Percentiles rank a stretch among this genome's conserved stretches.
These are phyloP conservation scores for Tremella yokohamensis DNA, from an alignment of 768 basidiomycete species.

Conservation along the genomic window DNA sequence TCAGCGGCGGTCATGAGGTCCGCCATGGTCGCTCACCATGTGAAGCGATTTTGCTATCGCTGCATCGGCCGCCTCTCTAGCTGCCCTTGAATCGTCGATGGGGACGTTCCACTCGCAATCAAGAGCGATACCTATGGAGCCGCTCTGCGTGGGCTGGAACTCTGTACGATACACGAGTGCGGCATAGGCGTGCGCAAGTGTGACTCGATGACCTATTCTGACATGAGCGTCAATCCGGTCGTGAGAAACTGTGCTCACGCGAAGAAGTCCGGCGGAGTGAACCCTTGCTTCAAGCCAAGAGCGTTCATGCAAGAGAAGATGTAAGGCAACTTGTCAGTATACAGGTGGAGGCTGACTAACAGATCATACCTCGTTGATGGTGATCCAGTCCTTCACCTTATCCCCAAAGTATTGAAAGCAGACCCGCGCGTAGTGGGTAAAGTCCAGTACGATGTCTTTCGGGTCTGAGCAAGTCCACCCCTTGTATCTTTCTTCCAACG, in stretches of 20 bases:
- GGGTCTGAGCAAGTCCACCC: slow-evolving; percentile 18
- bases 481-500: slow-evolving; percentile 26
- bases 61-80: slow-evolving; percentile 18
- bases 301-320: slow-evolving; percentile 19
- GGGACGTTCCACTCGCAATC: slow-evolving; percentile 31
- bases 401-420: slow-evolving; percentile 71
- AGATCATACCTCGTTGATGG: slow-evolving; percentile 32
- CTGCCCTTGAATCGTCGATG: slow-evolving; percentile 13
- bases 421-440: slow-evolving; percentile 57
- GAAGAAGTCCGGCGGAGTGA: too few species aligned
- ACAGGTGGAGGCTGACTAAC: too few species aligned
- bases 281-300: too few species aligned
- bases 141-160: slow-evolving; percentile 30
- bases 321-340: slow-evolving; percentile 8
- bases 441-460: slow-evolving; percentile 25
- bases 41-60: slow-evolving; percentile 9
- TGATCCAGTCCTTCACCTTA: slow-evolving; percentile 66
- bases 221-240: too few species aligned
- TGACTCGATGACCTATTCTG: neutral
- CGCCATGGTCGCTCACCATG: slow-evolving; percentile 7
- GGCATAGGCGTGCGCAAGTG: slow-evolving; percentile 23
- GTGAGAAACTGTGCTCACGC: too few species aligned
- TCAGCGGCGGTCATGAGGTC: neutral
- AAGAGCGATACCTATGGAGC: slow-evolving; percentile 32
- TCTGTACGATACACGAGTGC: slow-evolving; percentile 31